Base-by-base conservation (phyloP, 257 asterid genomes). In the Solanum infundibuliforme region DNA sequence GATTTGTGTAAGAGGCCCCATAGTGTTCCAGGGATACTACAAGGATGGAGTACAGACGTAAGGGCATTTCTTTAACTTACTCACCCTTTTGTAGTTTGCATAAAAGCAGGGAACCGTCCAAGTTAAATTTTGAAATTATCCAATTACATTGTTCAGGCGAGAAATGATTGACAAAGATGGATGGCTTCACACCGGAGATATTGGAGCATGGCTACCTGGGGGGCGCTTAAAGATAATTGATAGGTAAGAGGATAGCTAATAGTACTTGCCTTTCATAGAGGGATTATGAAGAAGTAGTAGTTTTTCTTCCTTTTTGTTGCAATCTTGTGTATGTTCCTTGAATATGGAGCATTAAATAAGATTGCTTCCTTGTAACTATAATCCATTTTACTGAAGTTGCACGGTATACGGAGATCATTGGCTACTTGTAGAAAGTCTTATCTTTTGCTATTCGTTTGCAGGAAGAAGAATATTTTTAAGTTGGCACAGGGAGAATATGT, bases 111-210 rank as follows among this genome's bases (percentile, higher is more conserved):
- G 46, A 46, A 48, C 81, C 88, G 60, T 79, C 85, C 90, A 69
- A 83, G 58, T 41, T 73, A 83, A 35, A 52, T 68, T 77, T 38
- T 36, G 74, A 85, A 82, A 89, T 87, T 77, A 81, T 87, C 60
- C 62, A 48, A 82, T 87, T 48, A 87, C 86, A 74, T 21, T 74
- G 31, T 74, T 74, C 94, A 96, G 99, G 94, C 93, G 89, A 90
- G 98, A 96, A 93, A 94, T 94, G 66, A 83, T 91, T 13, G 99
- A 95, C 84, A 92, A 86, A 84, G 98, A 95, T 2, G 94, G 93
- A 55, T 96, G 99, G 99, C 89, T 96, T 91, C 98, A 96, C 89
- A 94, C 99, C 0, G 99, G 98, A 88, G 98, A 96, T 92, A 96
- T 96, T 88, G 99, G 99, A 86, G 88, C 93, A 86, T 96, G 99